Evolutionary conservation across 305 asterid species (phyloP).

Genomic region (Plantago coronopus): DNA sequence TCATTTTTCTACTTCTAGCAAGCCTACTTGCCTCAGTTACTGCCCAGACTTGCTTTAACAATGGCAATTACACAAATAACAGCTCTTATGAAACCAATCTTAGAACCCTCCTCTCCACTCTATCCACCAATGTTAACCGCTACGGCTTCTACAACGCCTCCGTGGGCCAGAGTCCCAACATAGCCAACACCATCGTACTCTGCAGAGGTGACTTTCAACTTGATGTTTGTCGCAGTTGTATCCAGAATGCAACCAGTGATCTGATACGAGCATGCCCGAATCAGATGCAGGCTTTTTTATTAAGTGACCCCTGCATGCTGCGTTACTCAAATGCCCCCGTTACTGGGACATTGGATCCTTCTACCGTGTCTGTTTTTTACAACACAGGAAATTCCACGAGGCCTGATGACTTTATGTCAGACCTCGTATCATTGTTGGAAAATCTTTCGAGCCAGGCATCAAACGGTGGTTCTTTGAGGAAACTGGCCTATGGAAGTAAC

Average conservation of each 20-base stretch:
- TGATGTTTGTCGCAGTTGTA: conserved; percentile 19
- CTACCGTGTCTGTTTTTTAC: accelerated
- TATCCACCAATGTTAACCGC: conserved; percentile 14
- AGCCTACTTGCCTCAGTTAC: neutral
- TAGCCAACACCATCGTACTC: conserved; percentile 21
- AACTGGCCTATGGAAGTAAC: conserved; percentile 18
- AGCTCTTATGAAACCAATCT: conserved; percentile 23
- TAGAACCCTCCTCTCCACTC: conserved; percentile 22
- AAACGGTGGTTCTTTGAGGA: conserved; percentile 8
- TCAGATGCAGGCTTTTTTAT: conserved; percentile 7
- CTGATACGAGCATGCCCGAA: conserved; percentile 18
- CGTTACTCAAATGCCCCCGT: conserved; percentile 30
- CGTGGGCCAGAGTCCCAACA: conserved; percentile 6
- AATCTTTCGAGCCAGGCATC: conserved; percentile 17
- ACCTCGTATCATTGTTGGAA: conserved; percentile 7
- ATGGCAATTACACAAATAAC: conserved; percentile 19
- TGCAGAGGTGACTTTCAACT: conserved; percentile 23
- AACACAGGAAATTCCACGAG: neutral
- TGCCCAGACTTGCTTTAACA: neutral
- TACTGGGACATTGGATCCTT: neutral
- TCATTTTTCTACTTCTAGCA: neutral
- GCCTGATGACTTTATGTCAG: conserved; percentile 2
- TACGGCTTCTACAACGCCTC: conserved; percentile 21
- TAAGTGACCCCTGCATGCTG: conserved; percentile 26
- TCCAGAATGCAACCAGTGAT: neutral